Percentiles rank a stretch among this genome's conserved stretches.
These are phyloP conservation scores for Alternaria sp. DNA, from an alignment of 2,329 filamentous ascomycete genomes.

Conservation along the genomic window DNA sequence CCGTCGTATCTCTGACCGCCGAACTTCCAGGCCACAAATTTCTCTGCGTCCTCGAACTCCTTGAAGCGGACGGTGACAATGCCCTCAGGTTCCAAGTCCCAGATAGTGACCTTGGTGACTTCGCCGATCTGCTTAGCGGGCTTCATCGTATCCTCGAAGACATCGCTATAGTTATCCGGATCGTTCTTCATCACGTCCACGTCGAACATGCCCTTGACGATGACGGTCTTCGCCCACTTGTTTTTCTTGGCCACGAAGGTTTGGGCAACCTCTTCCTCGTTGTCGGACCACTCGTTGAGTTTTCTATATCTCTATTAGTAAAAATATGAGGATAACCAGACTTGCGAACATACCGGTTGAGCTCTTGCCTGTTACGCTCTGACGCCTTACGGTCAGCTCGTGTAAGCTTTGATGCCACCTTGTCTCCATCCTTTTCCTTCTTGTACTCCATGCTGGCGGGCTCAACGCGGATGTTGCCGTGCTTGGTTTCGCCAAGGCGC, in stretches of 20 bases:
- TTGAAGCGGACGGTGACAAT: slow-evolving; percentile 85
- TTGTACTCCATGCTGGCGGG: slow-evolving; percentile 92
- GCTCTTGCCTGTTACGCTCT: slow-evolving; percentile 87
- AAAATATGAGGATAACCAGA: neutral
- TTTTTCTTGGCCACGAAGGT: slow-evolving; percentile 57
- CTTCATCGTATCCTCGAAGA: no score
- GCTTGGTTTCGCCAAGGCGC: slow-evolving; percentile 60
- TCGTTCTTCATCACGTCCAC: no score
- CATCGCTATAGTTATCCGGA: no score
- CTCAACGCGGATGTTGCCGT: slow-evolving; percentile 75
- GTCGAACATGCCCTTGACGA: slow-evolving; percentile 82
- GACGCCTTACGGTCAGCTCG: slow-evolving; percentile 84
- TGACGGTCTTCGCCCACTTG: slow-evolving; percentile 78
- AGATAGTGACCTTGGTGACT: slow-evolving; percentile 90
- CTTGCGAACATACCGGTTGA: slow-evolving; percentile 64
- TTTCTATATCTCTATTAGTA: slow-evolving; percentile 62
- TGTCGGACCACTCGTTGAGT: slow-evolving; percentile 94
- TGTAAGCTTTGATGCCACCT: slow-evolving; percentile 56
- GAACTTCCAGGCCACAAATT: slow-evolving; percentile 23
- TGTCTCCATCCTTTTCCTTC: slow-evolving; percentile 71
- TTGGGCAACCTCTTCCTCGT: slow-evolving; percentile 62
- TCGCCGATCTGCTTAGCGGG: slow-evolving; percentile 63
- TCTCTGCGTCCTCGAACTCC: slow-evolving; percentile 66
- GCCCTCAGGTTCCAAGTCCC: slow-evolving; percentile 83
- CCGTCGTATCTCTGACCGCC: slow-evolving; percentile 30